phyloP scores from a whole-genome alignment of 2,329 filamentous ascomycete genomes.

The Beauveria sp. region DNA sequence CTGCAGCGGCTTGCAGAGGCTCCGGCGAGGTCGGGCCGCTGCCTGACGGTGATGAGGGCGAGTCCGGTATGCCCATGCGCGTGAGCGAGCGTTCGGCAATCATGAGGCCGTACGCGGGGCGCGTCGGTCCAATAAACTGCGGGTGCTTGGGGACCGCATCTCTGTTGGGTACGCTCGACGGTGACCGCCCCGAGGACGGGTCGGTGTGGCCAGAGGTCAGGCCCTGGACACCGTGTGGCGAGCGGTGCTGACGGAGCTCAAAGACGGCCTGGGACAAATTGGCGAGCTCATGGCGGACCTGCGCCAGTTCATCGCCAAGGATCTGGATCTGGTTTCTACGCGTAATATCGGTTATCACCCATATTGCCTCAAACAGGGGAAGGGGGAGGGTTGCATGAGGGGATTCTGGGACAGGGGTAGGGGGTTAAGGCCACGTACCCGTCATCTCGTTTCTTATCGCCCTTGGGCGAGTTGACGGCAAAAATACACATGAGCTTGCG shows the following conservation, averaged over 20 bases:
- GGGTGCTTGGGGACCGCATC: slow-evolving; percentile 22
- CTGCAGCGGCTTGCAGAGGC: slow-evolving; percentile 17
- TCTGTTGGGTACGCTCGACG: not conserved
- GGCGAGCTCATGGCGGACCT: slow-evolving; percentile 23
- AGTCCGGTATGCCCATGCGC: slow-evolving; percentile 25
- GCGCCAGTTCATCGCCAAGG: slow-evolving; percentile 21
- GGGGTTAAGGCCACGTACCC: slow-evolving; percentile 11
- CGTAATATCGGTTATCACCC: not conserved
- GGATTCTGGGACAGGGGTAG: not conserved
- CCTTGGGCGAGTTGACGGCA: slow-evolving; percentile 16
- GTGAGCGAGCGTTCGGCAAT: slow-evolving; percentile 28
- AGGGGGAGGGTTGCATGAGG: not conserved
- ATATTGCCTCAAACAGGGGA: not conserved
- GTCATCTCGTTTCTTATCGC: slow-evolving; percentile 17
- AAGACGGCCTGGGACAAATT: slow-evolving; percentile 21
- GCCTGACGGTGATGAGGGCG: slow-evolving; percentile 1
- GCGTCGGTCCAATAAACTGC: slow-evolving; percentile 29
- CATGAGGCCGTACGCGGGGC: slow-evolving; percentile 27
- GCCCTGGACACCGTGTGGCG: not conserved
- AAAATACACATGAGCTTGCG: slow-evolving; percentile 22
- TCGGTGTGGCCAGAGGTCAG: not conserved
- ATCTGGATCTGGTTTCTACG: slow-evolving; percentile 13
- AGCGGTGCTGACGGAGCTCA: slow-evolving; percentile 18
- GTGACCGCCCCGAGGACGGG: slow-evolving; percentile 10
- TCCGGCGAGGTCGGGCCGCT: slow-evolving; percentile 2